Evolutionary conservation across 805 yeast genomes (phyloP).

Genomic region (Danielia oregonensis): DNA sequence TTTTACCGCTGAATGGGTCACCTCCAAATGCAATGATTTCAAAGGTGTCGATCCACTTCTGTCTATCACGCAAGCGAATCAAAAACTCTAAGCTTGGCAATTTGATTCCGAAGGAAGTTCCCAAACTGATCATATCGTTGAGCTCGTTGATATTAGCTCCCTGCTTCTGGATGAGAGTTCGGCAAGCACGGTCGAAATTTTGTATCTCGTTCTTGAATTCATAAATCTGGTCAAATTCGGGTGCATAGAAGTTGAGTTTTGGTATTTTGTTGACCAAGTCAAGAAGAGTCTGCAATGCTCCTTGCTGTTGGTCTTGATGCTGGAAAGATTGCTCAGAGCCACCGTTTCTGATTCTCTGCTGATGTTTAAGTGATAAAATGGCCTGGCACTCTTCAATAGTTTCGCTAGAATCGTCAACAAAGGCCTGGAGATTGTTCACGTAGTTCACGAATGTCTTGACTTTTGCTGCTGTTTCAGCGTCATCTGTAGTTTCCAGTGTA

Average conservation of each 20-base stretch:
- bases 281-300: slow-evolving; percentile 9
- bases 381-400: slow-evolving; percentile 57
- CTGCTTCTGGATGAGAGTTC: slow-evolving; percentile 31
- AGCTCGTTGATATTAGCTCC: slow-evolving; percentile 41
- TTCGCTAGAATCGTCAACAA: slow-evolving; percentile 42
- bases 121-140: slow-evolving; percentile 51
- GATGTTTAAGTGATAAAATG: slow-evolving; percentile 49
- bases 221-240: slow-evolving; percentile 57
- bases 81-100: slow-evolving; percentile 44
- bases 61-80: slow-evolving; percentile 31
- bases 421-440: slow-evolving; percentile 32
- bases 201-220: slow-evolving; percentile 52
- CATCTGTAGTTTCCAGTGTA: neutral
- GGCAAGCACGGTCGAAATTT: slow-evolving; percentile 47
- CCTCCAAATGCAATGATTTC: slow-evolving; percentile 35
- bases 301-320: slow-evolving; percentile 24
- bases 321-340: slow-evolving; percentile 21
- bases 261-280: slow-evolving; percentile 39
- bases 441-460: slow-evolving; percentile 18
- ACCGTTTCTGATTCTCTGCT: slow-evolving; percentile 43
- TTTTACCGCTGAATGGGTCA: slow-evolving; percentile 36
- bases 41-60: slow-evolving; percentile 31
- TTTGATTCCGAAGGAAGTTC: slow-evolving; percentile 56
- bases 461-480: slow-evolving; percentile 4
- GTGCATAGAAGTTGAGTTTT: slow-evolving; percentile 45